Evolutionary conservation across 2,329 filamentous ascomycete genomes (phyloP).

Genomic region (Cytospora chrysosperma): DNA sequence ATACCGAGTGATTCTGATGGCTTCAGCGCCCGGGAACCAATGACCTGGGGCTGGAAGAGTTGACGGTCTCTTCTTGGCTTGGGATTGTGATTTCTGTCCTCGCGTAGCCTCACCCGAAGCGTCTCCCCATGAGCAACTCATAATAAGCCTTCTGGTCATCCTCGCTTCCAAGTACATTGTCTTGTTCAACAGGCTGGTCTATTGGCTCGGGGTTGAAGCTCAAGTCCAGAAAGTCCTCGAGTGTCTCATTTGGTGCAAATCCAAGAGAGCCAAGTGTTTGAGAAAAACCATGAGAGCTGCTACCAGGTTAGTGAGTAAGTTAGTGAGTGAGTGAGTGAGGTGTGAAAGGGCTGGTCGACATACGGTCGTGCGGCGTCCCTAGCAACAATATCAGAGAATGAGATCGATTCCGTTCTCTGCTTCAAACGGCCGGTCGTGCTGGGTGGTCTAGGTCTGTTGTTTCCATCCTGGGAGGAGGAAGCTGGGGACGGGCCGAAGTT

Average conservation of each 20-base stretch:
- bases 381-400: slow-evolving; percentile 37
- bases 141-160: slow-evolving; percentile 39
- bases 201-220: slow-evolving; percentile 37
- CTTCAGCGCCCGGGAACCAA: background rate
- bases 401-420: slow-evolving; percentile 27
- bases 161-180: slow-evolving; percentile 28
- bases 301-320: slow-evolving; percentile 1
- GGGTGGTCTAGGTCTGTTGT: slow-evolving; percentile 18
- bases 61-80: slow-evolving; percentile 3
- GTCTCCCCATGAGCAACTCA: slow-evolving; percentile 38
- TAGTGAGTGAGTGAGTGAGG: background rate
- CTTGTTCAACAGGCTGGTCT: slow-evolving; percentile 26
- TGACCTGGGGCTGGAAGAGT: background rate
- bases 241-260: slow-evolving; percentile 38
- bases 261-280: slow-evolving; percentile 38
- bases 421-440: slow-evolving; percentile 18
- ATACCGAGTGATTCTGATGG: background rate
- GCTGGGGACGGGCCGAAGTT: slow-evolving; percentile 24
- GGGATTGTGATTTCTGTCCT: background rate
- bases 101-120: slow-evolving; percentile 19
- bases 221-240: slow-evolving; percentile 39
- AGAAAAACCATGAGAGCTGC: slow-evolving; percentile 35
- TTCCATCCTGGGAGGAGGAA: slow-evolving; percentile 25
- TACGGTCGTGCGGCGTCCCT: slow-evolving; percentile 38
- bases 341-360: slow-evolving; percentile 11